Evolutionary conservation across 805 yeast species (phyloP).

Genomic region (Kuraishia floccosa): DNA sequence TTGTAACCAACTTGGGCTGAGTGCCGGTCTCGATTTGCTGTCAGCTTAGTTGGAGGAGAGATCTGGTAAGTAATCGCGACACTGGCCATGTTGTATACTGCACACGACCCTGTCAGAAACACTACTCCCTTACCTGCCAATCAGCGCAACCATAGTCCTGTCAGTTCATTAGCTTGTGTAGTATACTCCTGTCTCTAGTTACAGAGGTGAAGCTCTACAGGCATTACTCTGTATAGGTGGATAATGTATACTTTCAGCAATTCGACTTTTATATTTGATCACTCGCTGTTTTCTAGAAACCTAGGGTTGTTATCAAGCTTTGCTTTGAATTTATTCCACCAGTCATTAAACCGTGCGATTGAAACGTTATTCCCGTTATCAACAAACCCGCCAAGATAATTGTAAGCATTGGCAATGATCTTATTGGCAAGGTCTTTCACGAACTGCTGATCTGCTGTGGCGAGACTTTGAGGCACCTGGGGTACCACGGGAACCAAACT

Average conservation of each 20-base stretch:
- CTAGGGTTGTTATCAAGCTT: conserved; percentile 73
- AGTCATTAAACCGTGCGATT: conserved; percentile 76
- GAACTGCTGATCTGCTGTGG: conserved; percentile 14
- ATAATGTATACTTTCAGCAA: too few relatives aligned
- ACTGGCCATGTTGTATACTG: too few relatives aligned
- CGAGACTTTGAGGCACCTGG: conserved; percentile 9
- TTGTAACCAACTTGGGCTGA: too few relatives aligned
- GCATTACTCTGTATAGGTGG: neutral
- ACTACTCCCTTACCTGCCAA: too few relatives aligned
- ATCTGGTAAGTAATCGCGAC: too few relatives aligned
- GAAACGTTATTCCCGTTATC: conserved; percentile 75
- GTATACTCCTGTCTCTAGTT: too few relatives aligned
- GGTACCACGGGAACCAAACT: too few relatives aligned
- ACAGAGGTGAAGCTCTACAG: neutral
- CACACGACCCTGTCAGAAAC: too few relatives aligned
- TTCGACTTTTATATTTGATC: conserved; percentile 2
- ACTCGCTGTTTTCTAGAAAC: conserved; percentile 46
- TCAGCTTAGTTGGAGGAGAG: too few relatives aligned
- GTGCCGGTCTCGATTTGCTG: too few relatives aligned
- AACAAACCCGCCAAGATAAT: conserved; percentile 79
- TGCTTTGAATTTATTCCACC: conserved; percentile 90
- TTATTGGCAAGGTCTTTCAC: conserved; percentile 65
- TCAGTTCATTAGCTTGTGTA: too few relatives aligned
- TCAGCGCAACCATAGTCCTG: too few relatives aligned
- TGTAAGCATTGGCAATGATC: conserved; percentile 87